Base-by-base conservation (phyloP, 179 eudicot species). In the Vitellaria paradoxa region DNA sequence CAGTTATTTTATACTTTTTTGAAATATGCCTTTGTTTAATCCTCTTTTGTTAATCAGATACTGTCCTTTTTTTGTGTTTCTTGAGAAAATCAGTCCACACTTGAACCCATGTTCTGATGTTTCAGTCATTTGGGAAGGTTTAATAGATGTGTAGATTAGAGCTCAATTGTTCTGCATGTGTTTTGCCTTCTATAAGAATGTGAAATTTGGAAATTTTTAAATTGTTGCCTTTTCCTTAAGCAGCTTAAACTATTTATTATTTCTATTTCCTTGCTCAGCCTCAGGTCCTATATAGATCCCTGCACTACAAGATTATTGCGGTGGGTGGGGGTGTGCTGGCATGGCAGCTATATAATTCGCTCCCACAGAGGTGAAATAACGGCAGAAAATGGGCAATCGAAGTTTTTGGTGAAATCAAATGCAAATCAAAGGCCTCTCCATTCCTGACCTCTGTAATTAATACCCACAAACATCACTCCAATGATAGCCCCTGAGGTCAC, bases 261-360 rank as follows among this genome's bases (percentile, higher is more conserved):
- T 2, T 5, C 45, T 42, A 42, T 42, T 42, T 42, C 5, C 45
- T 42, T 42, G 45, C 45, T 42, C 5, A 42, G 45, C 45, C 45
- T 42, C 45, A 42, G 6, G 45, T 42, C 45, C 5, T 42, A 42
- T 42, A 42, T 42, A 30, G 37, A 30, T 30, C 37, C 37, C 37
- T 30, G 2, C 37, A 30, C 83, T 92, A 15, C 92, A 91, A 57
- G 89, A 89, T n/a, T 92, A 92, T 73, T 92, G 97, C 79, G 2
- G 79, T 80, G 87, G 10, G n/a, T n/a, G n/a, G n/a, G n/a, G n/a
- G 7, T n/a, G n/a, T 80, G 96, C 11, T 92, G 93, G 70, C 91
- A 92, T 57, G 97, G 97, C 8, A 93, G 96, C 4, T 89, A 92
- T n/a, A 96, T 92, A 13, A 88, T 92, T 53, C 92, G 92, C n/a